Evolutionary conservation across 139 green algal species (phyloP).

Genomic region (Tetraselmis chui): DNA sequence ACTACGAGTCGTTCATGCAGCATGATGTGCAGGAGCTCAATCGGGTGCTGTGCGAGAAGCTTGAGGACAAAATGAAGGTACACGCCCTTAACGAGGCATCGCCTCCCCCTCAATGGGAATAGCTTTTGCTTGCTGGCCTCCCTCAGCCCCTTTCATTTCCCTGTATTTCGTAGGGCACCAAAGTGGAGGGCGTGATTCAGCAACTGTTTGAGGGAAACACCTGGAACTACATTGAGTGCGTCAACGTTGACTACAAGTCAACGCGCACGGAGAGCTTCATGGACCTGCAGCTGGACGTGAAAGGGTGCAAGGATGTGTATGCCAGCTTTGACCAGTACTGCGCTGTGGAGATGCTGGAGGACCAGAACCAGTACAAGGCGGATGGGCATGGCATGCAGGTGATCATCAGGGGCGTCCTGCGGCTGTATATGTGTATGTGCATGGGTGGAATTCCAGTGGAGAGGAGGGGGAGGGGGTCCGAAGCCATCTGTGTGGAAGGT

Average conservation of each 20-base stretch:
- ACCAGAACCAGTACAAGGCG: slow-evolving; percentile 92
- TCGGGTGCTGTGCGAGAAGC: slow-evolving; percentile 88
- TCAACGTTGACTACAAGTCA: slow-evolving; percentile 89
- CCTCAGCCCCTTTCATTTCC: neutral
- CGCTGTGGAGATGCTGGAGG: slow-evolving; percentile 65
- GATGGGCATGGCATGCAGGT: slow-evolving; percentile 84
- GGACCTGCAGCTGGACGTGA: slow-evolving; percentile 84
- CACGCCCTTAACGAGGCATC: no score
- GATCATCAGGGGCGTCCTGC: neutral
- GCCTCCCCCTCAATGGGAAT: no score
- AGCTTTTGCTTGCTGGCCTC: no score
- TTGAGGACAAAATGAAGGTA: slow-evolving; percentile 99
- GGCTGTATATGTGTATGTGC: no score
- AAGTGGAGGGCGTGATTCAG: slow-evolving; percentile 84
- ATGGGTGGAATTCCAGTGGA: neutral
- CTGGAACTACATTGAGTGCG: slow-evolving; percentile 86
- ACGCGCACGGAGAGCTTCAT: slow-evolving; percentile 63
- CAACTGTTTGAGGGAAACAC: slow-evolving; percentile 91
- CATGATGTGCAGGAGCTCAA: slow-evolving; percentile 99
- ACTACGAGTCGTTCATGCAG: slow-evolving; percentile 90
- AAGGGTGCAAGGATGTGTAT: slow-evolving; percentile 79
- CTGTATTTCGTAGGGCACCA: slow-evolving; percentile 38
- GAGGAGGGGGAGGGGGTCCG: no score
- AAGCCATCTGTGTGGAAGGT: no score
- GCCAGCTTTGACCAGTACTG: slow-evolving; percentile 67